phyloP scores from a whole-genome alignment of 495 filamentous ascomycete genomes.

The Podospora conica region DNA sequence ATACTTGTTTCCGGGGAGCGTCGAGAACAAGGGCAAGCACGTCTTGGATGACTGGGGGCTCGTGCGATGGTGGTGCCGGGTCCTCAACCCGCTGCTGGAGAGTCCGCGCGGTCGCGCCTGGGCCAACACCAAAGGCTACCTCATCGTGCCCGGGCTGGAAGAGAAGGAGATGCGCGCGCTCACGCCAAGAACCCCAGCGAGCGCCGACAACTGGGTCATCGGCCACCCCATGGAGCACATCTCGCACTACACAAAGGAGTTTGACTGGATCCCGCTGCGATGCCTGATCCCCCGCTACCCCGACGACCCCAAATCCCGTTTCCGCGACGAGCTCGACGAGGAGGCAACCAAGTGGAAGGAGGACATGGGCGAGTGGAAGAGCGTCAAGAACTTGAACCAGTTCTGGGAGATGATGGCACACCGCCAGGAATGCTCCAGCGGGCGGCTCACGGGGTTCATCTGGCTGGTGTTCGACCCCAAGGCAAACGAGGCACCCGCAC shows the following conservation, averaged over 20 bases:
- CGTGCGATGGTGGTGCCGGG: constrained; percentile 92
- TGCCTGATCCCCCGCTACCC: constrained; percentile 87
- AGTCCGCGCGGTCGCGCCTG: constrained; percentile 26
- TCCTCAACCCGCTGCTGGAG: constrained; percentile 68
- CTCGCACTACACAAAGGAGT: constrained; percentile 59
- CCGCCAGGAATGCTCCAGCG: constrained; percentile 89
- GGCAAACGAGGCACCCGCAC: neutral
- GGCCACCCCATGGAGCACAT: constrained; percentile 53
- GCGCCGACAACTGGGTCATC: constrained; percentile 44
- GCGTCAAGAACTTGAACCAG: constrained; percentile 71
- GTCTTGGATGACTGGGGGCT: constrained; percentile 85
- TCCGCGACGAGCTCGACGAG: constrained; percentile 81
- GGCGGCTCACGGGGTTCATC: constrained; percentile 84
- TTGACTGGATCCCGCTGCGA: constrained; percentile 59
- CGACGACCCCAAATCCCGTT: constrained; percentile 93
- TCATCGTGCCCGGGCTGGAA: constrained; percentile 84
- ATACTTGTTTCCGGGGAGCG: constrained; percentile 90
- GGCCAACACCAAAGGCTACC: constrained; percentile 57
- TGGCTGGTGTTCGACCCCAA: constrained; percentile 75
- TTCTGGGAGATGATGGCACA: constrained; percentile 99
- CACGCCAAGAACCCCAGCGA: constrained; percentile 37
- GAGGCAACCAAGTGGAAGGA: constrained; percentile 40
- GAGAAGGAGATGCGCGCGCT: constrained; percentile 64
- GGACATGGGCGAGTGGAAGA: constrained; percentile 67
- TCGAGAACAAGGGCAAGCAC: constrained; percentile 80